A percentile compares a stretch with the other conserved stretches of the same genome.
These are phyloP conservation scores for Suillus bovinus DNA, from an alignment of 768 basidiomycete species.

Conservation along the genomic window DNA sequence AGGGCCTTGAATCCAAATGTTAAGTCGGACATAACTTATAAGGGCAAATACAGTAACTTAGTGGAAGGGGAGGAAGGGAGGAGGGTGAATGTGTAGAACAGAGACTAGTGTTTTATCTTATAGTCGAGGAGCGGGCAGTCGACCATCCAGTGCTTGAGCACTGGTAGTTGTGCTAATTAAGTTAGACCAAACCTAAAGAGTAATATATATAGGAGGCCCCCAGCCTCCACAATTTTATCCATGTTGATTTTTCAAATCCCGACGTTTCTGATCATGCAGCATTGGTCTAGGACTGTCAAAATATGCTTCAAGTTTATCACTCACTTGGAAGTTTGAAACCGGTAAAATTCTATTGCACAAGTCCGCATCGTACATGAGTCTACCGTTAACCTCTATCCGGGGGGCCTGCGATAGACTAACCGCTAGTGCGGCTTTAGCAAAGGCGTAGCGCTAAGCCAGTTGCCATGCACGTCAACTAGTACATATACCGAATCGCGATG, in stretches of 20 bases:
- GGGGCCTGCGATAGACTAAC: neutral
- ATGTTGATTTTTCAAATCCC: too few species aligned
- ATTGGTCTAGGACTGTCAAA: too few species aligned
- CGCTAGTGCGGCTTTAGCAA: neutral
- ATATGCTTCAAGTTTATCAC: too few species aligned
- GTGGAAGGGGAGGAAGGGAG: neutral
- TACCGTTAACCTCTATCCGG: too few species aligned
- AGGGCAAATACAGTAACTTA: neutral
- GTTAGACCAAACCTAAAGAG: too few species aligned
- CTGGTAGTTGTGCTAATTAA: too few species aligned
- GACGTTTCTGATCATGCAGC: too few species aligned
- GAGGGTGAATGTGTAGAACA: neutral
- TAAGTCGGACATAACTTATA: slow-evolving; percentile 8
- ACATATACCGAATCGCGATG: neutral
- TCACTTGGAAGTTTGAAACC: too few species aligned
- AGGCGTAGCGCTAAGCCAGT: neutral
- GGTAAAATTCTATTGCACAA: too few species aligned
- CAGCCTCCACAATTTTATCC: too few species aligned
- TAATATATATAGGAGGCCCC: too few species aligned
- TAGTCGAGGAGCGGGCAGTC: neutral
- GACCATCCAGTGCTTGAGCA: neutral
- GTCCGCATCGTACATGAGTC: too few species aligned
- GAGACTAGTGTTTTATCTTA: neutral
- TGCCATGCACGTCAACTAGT: neutral
- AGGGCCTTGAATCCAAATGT: slow-evolving; percentile 18